Base-by-base conservation (phyloP, 768 basidiomycete species). In the Cubamyces lactineus region DNA sequence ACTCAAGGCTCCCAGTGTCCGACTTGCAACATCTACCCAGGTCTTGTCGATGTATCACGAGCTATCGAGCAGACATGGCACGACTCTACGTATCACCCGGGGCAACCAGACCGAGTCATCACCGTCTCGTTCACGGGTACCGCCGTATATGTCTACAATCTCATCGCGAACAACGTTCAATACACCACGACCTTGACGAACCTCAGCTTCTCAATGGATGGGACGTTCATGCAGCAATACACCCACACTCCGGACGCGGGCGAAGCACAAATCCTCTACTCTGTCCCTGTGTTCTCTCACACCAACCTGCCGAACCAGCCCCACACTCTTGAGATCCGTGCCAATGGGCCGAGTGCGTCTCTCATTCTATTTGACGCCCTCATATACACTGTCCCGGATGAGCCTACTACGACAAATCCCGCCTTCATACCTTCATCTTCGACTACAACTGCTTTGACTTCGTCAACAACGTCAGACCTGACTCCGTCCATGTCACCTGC, bases 131-230 rank as follows among this genome's bases (percentile, higher is more conserved):
- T 57, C 54, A 17, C 40, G 11, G 64, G 64, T 3, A 58, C 56
- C 3, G 59, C 64, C 4, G 50, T 65, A 30, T 61, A 52, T 38
- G 60, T 65, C n/a, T 61, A 42, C 51, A 45, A 47, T 26, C 21
- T 65, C 26, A 43, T 65, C 38, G 46, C 64, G 1, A 61, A 61
- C 30, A 21, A 45, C 19, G 56, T 57, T 9, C 26, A 13, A 5
- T 41, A 23, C n/a, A 57, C 56, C 1, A 59, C 61, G 5, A 64
- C 62, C 7, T 51, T 59, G 39, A 55, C 59, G 17, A 64, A 67
- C 48, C 28, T 64, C 50, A 61, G 55, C 30, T 63, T 66, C 59
- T 19, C 47, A 16, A 30, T 66, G n/a, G 66, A 66, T 34, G 59
- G 59, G 21, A 17, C 21, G 13, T 17, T 4, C 7, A 57, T 48